Evolutionary conservation across 257 asterid species (phyloP).

Genomic region (Solanum appendiculatum): DNA sequence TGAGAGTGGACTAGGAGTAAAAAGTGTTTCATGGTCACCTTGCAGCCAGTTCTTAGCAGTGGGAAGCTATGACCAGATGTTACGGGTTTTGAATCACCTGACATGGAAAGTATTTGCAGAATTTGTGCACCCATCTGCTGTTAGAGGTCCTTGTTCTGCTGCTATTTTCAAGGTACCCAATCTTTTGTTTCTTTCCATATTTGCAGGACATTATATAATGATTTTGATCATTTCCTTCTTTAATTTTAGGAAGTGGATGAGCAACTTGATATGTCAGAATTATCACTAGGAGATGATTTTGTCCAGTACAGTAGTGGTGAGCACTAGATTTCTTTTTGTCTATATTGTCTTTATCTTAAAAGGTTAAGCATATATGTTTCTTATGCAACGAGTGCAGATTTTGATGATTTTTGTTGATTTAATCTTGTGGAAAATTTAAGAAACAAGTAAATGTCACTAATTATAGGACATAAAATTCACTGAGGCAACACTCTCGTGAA

Average conservation of each 20-base stretch:
- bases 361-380: neutral
- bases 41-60: constrained; percentile 96
- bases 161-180: constrained; percentile 73
- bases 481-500: neutral
- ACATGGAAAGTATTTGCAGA: constrained; percentile 99
- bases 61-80: constrained; percentile 97
- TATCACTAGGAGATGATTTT: constrained; percentile 63
- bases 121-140: constrained; percentile 66
- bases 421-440: neutral
- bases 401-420: neutral
- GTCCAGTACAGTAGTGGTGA: constrained; percentile 56
- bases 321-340: constrained; percentile 4
- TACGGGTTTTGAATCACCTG: constrained; percentile 93
- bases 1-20: constrained; percentile 94
- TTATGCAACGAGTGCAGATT: neutral
- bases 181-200: neutral
- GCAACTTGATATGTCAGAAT: constrained; percentile 82
- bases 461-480: neutral
- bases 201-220: neutral
- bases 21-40: constrained; percentile 95
- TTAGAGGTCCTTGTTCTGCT: constrained; percentile 93
- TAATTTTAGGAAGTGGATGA: constrained; percentile 86
- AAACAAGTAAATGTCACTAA: neutral
- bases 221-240: neutral
- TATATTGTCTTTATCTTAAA: neutral